Conservation (phyloP, 495 filamentous ascomycete genomes). For the Penicillium macrosclerotiorum region DNA sequence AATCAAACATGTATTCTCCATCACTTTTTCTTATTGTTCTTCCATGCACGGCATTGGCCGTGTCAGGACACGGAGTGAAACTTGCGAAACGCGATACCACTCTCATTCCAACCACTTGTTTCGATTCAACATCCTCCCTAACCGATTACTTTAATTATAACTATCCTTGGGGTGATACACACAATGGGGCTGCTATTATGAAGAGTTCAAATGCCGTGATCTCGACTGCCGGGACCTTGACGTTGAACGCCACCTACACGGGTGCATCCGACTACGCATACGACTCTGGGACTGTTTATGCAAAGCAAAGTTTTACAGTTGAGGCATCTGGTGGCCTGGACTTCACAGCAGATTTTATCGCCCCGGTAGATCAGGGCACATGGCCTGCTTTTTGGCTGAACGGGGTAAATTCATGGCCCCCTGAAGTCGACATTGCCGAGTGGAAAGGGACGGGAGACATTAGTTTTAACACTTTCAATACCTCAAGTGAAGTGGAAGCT, state of each 20-base stretch:
- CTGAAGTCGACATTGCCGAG: constrained; percentile 60
- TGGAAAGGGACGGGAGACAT: constrained; percentile 63
- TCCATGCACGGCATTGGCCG: constrained; percentile 17
- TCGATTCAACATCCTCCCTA: constrained; percentile 50
- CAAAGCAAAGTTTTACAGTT: constrained; percentile 21
- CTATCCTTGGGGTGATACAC: constrained; percentile 46
- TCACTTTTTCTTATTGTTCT: constrained; percentile 5
- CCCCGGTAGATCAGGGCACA: constrained; percentile 49
- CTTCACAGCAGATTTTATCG: constrained; percentile 44
- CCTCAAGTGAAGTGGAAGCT: constrained; percentile 44
- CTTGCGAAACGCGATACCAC: constrained; percentile 22
- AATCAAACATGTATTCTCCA: constrained; percentile 38
- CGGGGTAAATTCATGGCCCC: constrained; percentile 54
- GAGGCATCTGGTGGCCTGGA: constrained; percentile 21
- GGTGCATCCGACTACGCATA: constrained; percentile 52
- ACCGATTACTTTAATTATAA: constrained; percentile 53
- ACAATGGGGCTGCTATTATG: constrained; percentile 61
- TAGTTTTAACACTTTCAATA: constrained; percentile 62
- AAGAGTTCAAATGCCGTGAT: constrained; percentile 54
- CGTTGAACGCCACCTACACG: constrained; percentile 29
- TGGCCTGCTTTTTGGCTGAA: constrained; percentile 65
- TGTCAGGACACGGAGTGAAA: not conserved
- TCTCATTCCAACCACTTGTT: constrained; percentile 52
- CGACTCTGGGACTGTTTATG: constrained; percentile 30
- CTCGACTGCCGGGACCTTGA: constrained; percentile 34